Base-by-base conservation (phyloP, 192 early-diverging fungal species). In the Thamnidium elegans region DNA sequence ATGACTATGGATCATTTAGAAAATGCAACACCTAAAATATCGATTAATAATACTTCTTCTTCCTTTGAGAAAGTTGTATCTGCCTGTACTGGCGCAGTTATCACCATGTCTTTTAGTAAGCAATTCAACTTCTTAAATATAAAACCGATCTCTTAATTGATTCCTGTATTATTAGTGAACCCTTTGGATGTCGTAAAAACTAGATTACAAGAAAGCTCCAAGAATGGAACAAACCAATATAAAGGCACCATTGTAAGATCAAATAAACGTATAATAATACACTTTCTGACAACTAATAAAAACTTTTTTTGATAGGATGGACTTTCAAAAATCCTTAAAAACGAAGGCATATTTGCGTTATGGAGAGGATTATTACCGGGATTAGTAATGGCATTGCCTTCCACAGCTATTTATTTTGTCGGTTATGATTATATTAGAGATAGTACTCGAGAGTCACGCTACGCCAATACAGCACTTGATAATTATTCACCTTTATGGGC, bases 171-270 rank as follows among this genome's bases (percentile, higher is more conserved):
- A 80, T 15, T 62, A 90, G 91, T 89, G 7, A 95, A 89, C 13
- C 93, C 93, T 3, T 84, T 95, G 42, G 93, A 95, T 77, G 87
- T 95, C 1, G 84, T 95, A n/a, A 95, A 95, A 68, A 93, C 87
- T 13, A 75, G 93, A 11, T 83, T 92, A 67, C 93, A 95, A 78
- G 69, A 75, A 66, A 52, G 11, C 8, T 30, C 39, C 20, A 21
- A 32, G 20, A 67, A 30, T 21, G 56, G 42, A 14, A 30, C 10
- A 30, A 23, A 44, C 14, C 36, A 42, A 30, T 51, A 53, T 32
- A 43, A 51, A 23, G 48, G 50, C 19, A 64, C 50, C 21, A 30
- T 19, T 48, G 50, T 60, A 48, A 26, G 26, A 26, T n/a, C 30
- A 30, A 14, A 61, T 4, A 15, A 53, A 50, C 21, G 19, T 13